Conservation (phyloP, 306 rosid species). For the Astragalus glycyphyllos region DNA sequence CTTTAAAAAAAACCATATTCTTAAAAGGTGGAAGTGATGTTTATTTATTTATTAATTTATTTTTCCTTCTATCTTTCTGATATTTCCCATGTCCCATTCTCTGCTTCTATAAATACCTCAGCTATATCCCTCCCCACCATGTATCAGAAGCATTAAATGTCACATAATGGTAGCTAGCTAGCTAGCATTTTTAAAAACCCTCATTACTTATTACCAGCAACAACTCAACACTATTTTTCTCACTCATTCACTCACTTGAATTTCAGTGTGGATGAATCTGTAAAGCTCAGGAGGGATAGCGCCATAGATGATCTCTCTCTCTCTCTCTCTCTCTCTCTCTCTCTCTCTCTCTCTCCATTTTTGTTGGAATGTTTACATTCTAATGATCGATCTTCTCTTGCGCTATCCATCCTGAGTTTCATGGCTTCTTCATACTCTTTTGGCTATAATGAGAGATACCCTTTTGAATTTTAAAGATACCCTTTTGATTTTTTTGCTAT, state of each 20-base stretch:
- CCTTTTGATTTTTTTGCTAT: neutral
- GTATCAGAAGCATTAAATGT: slow-evolving; percentile 59
- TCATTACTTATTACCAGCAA: slow-evolving; percentile 7
- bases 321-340: too few relatives aligned
- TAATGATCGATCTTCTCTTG: slow-evolving; percentile 38
- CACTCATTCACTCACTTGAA: neutral
- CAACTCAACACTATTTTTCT: neutral
- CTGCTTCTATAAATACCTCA: slow-evolving; percentile 60
- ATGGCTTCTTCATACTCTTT: slow-evolving; percentile 67
- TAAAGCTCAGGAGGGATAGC: slow-evolving; percentile 99
- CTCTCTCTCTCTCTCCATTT: too few relatives aligned
- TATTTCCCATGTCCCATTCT: slow-evolving; percentile 41
- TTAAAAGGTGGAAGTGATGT: too few relatives aligned
- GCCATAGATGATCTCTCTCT: slow-evolving; percentile 49
- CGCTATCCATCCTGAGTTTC: slow-evolving; percentile 98
- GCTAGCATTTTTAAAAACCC: slow-evolving; percentile 18
- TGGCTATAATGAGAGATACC: neutral
- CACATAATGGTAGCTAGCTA: slow-evolving; percentile 49
- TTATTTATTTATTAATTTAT: neutral
- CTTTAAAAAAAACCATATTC: too few relatives aligned
- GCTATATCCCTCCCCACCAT: slow-evolving; percentile 59
- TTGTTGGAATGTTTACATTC: too few relatives aligned
- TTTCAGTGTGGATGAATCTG: slow-evolving; percentile 55
- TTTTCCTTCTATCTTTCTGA: neutral
- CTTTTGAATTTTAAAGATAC: neutral